Evolutionary conservation across 2,329 filamentous ascomycete species (phyloP).

Genomic region (Nothophoma quercina): DNA sequence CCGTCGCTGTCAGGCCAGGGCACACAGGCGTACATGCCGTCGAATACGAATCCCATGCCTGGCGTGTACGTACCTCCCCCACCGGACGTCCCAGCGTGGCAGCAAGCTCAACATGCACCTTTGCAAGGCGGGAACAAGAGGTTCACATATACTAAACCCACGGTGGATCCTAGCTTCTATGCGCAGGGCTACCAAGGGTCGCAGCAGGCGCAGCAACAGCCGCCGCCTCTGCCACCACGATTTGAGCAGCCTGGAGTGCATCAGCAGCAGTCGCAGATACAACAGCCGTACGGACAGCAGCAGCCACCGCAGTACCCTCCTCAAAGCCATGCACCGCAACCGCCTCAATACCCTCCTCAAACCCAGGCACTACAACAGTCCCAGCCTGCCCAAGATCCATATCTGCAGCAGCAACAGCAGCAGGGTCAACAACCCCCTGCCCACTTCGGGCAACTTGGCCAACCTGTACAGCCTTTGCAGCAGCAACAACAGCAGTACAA

Average conservation of each 20-base stretch:
- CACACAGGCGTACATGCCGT: conserved; percentile 43
- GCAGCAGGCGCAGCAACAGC: conserved; percentile 22
- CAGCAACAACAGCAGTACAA: conserved; percentile 23
- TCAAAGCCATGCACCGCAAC: neutral
- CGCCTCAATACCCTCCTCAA: conserved; percentile 18
- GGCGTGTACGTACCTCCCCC: conserved; percentile 48
- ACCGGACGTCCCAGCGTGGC: conserved; percentile 48
- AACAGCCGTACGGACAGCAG: conserved; percentile 25
- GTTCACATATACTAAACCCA: conserved; percentile 43
- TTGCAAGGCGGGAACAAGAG: conserved; percentile 41
- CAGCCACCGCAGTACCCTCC: conserved; percentile 15
- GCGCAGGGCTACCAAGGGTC: conserved; percentile 35
- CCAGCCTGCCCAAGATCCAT: conserved; percentile 16
- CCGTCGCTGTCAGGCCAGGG: conserved; percentile 45
- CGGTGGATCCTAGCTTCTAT: conserved; percentile 36
- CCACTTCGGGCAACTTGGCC: conserved; percentile 26
- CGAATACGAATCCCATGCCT: conserved; percentile 46
- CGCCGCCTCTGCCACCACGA: conserved; percentile 25
- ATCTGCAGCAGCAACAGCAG: conserved; percentile 20
- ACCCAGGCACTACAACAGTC: conserved; percentile 16
- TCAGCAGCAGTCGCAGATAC: conserved; percentile 22
- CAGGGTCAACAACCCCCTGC: conserved; percentile 18
- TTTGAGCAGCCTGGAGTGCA: conserved; percentile 14
- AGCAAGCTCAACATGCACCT: conserved; percentile 46
- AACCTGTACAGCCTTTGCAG: conserved; percentile 29